Percentiles rank a stretch among this genome's conserved stretches.
These are phyloP conservation scores for Colletotrichum lindemuthianum DNA, from an alignment of 2,329 filamentous ascomycete genomes.

Conservation along the genomic window DNA sequence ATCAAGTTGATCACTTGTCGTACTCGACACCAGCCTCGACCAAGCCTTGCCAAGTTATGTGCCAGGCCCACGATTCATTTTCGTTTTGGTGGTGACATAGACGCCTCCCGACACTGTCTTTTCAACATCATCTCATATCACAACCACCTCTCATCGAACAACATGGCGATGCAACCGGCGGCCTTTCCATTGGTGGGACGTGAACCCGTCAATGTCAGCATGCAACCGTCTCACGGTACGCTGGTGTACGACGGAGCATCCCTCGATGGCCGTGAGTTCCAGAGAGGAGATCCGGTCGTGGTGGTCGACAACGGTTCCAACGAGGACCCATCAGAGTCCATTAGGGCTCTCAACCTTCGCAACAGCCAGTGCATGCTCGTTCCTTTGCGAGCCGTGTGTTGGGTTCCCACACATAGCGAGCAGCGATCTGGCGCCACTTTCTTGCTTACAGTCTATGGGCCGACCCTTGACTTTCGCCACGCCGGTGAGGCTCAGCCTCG, in stretches of 20 bases:
- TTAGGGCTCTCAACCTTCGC: constrained; percentile 32
- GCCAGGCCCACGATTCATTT: background rate
- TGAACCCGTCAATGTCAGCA: constrained; percentile 16
- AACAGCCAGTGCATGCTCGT: constrained; percentile 32
- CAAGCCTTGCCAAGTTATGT: constrained; percentile 21
- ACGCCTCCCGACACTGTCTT: background rate
- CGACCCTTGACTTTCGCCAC: constrained; percentile 25
- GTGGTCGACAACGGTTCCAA: constrained; percentile 30
- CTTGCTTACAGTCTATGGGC: constrained; percentile 31
- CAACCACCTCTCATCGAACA: background rate
- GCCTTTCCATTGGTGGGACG: background rate
- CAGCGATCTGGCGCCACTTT: constrained; percentile 32
- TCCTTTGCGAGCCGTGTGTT: constrained; percentile 28
- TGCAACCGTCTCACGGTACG: constrained; percentile 33
- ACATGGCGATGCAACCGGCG: constrained; percentile 10
- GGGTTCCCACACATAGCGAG: constrained; percentile 36
- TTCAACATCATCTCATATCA: background rate
- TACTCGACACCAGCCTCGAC: background rate
- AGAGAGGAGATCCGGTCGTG: constrained; percentile 27
- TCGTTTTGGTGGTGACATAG: constrained; percentile 19
- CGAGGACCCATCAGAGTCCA: constrained; percentile 16
- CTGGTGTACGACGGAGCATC: constrained; percentile 31
- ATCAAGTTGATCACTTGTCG: background rate
- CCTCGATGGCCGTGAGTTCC: constrained; percentile 27
- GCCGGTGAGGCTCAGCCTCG: constrained; percentile 8